A percentile compares a stretch with the other conserved stretches of the same genome.
Conservation (phyloP, 371 early-diverging fungal genomes). For the Thermomucor indicae-seudaticae region DNA sequence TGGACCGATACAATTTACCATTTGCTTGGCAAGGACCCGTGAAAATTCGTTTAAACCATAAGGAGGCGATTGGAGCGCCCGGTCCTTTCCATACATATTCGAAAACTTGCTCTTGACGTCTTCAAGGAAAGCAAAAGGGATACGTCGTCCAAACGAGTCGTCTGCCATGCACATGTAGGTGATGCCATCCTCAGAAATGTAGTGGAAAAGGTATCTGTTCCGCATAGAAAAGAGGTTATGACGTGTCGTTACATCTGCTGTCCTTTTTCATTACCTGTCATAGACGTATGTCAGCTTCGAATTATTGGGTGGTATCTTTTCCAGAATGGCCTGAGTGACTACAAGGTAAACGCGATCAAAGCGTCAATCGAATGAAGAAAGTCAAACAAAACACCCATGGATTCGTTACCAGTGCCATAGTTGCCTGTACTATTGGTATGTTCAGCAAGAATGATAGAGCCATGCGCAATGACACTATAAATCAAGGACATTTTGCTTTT, state of each 20-base stretch:
- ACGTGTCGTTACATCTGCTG: not conserved
- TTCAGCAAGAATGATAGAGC: slow-evolving; percentile 71
- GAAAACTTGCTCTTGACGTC: slow-evolving; percentile 72
- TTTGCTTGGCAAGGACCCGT: slow-evolving; percentile 70
- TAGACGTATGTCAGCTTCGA: slow-evolving; percentile 89
- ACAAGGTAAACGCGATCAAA: slow-evolving; percentile 3
- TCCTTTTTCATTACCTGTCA: slow-evolving; percentile 59
- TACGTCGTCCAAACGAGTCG: slow-evolving; percentile 81
- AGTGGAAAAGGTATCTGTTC: slow-evolving; percentile 84
- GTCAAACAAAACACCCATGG: not conserved
- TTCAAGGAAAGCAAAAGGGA: slow-evolving; percentile 88
- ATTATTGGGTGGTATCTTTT: slow-evolving; percentile 86
- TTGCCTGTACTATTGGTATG: slow-evolving; percentile 76
- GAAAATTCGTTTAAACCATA: slow-evolving; percentile 85
- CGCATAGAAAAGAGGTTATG: not conserved
- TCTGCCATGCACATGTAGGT: slow-evolving; percentile 91
- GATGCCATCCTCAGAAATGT: slow-evolving; percentile 75
- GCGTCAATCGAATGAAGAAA: not conserved
- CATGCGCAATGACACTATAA: slow-evolving; percentile 73
- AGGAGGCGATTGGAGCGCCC: slow-evolving; percentile 58
- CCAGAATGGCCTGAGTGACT: slow-evolving; percentile 86
- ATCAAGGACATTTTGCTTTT: slow-evolving; percentile 70
- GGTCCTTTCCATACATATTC: slow-evolving; percentile 52
- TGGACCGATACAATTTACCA: too few species aligned
- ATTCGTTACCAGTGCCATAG: slow-evolving; percentile 51